Percentiles rank a stretch among this genome's conserved stretches.
These are phyloP conservation scores for Trichoderma citrinoviride DNA, from an alignment of 2,329 filamentous ascomycete genomes.

Conservation along the genomic window DNA sequence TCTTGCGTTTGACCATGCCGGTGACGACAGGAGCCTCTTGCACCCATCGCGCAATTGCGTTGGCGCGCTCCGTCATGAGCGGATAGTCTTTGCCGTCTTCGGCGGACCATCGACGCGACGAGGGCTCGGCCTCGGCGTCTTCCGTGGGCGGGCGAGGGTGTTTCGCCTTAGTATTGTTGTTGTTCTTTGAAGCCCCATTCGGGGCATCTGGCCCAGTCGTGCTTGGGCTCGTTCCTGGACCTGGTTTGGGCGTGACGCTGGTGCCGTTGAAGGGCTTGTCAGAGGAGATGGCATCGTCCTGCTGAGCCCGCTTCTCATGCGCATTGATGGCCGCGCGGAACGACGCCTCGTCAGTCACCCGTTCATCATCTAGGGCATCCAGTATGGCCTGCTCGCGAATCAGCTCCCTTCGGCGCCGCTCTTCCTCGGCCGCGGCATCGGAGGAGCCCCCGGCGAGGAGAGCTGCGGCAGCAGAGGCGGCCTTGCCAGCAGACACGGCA, in stretches of 20 bases:
- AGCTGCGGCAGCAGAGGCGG: conserved; percentile 31
- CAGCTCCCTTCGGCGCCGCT: conserved; percentile 56
- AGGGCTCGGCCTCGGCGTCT: conserved; percentile 1
- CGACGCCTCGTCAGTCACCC: conserved; percentile 63
- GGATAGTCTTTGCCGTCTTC: conserved; percentile 68
- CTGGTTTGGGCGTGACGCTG: not conserved
- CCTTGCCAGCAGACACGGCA: conserved; percentile 21
- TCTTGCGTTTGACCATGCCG: conserved; percentile 41
- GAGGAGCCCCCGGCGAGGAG: conserved; percentile 23
- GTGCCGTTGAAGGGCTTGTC: not conserved
- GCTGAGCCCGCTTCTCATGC: conserved; percentile 56
- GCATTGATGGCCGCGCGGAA: conserved; percentile 63
- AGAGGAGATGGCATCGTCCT: conserved; percentile 40
- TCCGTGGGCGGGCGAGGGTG: not conserved
- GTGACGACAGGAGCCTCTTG: conserved; percentile 51
- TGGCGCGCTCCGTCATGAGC: conserved; percentile 66
- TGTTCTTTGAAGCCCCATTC: not conserved
- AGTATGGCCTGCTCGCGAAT: conserved; percentile 64
- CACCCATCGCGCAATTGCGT: conserved; percentile 69
- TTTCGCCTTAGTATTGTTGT: not conserved
- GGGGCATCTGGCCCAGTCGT: not conserved
- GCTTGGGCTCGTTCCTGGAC: not conserved
- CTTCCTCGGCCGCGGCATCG: conserved; percentile 31
- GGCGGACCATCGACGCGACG: conserved; percentile 57
- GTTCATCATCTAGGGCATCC: conserved; percentile 65